phyloP scores from a whole-genome alignment of 345 rosid species.

The Hibiscus tridactylites region DNA sequence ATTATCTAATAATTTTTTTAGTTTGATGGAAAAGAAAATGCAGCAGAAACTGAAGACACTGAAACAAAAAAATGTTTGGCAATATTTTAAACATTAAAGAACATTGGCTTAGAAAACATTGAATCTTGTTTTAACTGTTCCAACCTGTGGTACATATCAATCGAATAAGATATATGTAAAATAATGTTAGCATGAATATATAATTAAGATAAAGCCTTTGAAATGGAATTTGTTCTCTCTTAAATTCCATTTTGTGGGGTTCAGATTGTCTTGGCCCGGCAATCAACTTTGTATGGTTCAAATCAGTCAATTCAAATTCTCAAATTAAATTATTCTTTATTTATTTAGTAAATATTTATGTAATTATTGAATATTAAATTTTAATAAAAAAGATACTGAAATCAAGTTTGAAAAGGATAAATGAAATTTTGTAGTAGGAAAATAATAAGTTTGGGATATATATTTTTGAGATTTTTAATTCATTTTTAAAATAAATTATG shows the following conservation, averaged over 20 bases:
- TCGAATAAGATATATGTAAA: neutral
- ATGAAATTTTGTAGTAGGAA: too few relatives aligned
- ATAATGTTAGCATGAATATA: neutral
- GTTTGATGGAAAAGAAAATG: too few relatives aligned
- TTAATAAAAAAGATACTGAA: too few relatives aligned
- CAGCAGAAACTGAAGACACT: too few relatives aligned
- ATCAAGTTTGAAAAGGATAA: too few relatives aligned
- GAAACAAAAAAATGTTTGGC: too few relatives aligned
- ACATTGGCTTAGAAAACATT: neutral
- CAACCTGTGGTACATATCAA: neutral
- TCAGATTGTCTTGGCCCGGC: neutral
- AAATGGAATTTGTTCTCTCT: neutral
- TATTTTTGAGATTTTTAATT: too few relatives aligned
- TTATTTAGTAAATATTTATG: neutral
- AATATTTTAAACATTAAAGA: neutral
- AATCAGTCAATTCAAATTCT: neutral
- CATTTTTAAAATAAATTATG: too few relatives aligned
- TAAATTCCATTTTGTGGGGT: neutral
- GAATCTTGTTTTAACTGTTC: conserved; percentile 6
- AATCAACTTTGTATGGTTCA: neutral
- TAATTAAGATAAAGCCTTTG: neutral
- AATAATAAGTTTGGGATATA: too few relatives aligned
- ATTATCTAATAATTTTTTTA: too few relatives aligned
- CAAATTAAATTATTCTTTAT: neutral
- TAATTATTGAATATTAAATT: too few relatives aligned